Base-by-base conservation (phyloP, 2,329 filamentous ascomycete species). In the Fusarium sp. region DNA sequence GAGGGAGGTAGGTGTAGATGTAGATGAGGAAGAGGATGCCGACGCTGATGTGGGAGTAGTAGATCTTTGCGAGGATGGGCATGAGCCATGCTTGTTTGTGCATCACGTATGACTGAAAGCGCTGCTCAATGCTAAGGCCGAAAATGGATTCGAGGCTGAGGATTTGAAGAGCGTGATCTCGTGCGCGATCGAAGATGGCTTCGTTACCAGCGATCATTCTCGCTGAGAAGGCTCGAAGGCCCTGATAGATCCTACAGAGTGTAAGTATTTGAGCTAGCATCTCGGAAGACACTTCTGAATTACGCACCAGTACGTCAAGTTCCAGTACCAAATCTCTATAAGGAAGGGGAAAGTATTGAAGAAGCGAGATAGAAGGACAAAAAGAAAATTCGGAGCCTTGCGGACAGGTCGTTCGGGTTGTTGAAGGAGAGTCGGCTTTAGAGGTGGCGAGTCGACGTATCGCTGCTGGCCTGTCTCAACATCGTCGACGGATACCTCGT, bases 11-110 rank as follows among this genome's bases (percentile, higher is more conserved):
- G 3, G 82, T 84, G 72, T 85, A 86, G 34, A 78, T 78, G 72
- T 85, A 84, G 8, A 83, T 80, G 58, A 85, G 75, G 74, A 86
- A 86, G 38, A 76, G 71, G 20, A 85, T 78, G 24, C 81, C 82
- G 26, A 85, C 64, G 55, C 80, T 71, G 51, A 85, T 84, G 69
- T 85, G 83, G 2, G 80, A 83, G 70, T 82, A 81, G 72, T 84
- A 85, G 39, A 85, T 76, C 28, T 75, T 76, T 36, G 81, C 80
- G 20, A 85, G 75, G 46, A 81, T 48, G 10, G 75, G 64, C 77
- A 82, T 82, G 18, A 83, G 71, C 75, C 75, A 76, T 4, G 80
- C 72, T 1, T 71, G 58, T 14, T 77, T 59, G n/a, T 71, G 71
- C 38, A 84, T 78, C 14, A 84, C 73, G 58, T 78, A 81, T 8